Base-by-base conservation (phyloP, 2,329 filamentous ascomycete species). In the Tolypocladium amazonense region DNA sequence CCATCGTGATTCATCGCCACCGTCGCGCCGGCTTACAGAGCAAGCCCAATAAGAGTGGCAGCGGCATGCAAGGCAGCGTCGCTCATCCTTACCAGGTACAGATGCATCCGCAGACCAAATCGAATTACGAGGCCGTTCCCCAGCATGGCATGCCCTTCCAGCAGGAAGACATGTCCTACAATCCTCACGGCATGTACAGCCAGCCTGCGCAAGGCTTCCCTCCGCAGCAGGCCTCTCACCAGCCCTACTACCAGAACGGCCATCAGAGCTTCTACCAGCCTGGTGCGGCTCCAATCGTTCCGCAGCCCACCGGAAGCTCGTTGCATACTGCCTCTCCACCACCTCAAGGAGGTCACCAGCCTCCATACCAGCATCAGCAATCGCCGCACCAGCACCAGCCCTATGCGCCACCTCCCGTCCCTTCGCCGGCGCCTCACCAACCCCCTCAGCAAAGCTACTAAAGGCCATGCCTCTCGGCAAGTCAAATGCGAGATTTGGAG, bases 1-100 rank as follows among this genome's bases (percentile, higher is more conserved):
- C 72, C 61, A 66, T 79, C 9, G 70, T 72, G 60, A 68, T 80
- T 15, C 70, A 75, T 64, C 72, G 75, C 18, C 78, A 81, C 63
- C 77, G 78, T 60, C 69, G 69, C 50, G 72, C 71, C 12, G 77
- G 78, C 23, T 70, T 77, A 7, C 76, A 75, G 65, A 71, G 67
- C 65, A 71, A 64, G 61, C 73, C 76, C 18, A 27, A 1, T 3
- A 25, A 25, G 23, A 15, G 14, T 7, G 25, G 12, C 45, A 6
- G 15, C 9, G 56, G 65, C 37, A 50, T 56, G 37, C 30, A 45
- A 3, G 33, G 27, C 14, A 27, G 59, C 8, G 56, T 47, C 23
- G 41, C 38, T n/a, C 57, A 62, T 52, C 33, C 58, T 23, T 59
- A 56, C 57, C 58, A 50, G 56, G 38, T 58, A 41, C 56, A 55